Base-by-base conservation (phyloP, 2,329 filamentous ascomycete genomes). In the Aspergillus caelatus region DNA sequence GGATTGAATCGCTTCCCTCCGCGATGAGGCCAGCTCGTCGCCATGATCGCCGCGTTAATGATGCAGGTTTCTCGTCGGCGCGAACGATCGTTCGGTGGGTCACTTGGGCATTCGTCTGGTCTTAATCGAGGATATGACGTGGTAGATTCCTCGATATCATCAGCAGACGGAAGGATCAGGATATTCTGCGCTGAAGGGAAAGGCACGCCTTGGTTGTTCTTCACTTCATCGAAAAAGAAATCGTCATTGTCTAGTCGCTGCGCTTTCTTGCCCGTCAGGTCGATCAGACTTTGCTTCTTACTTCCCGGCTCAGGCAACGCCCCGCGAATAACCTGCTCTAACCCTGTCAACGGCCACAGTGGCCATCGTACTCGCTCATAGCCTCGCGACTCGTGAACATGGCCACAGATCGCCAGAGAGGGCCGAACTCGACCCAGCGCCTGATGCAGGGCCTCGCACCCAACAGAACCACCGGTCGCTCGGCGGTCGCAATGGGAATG, bases 1-100 rank as follows among this genome's bases (percentile, higher is more conserved):
- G 93, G 91, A 77, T 94, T 88, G 77, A 91, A 88, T 65, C 78
- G 83, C 75, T 89, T 91, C 19, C 87, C 87, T 1, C 78, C 81
- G 36, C 62, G 71, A 66, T 90, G 88, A 57, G 89, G 89, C 78
- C 87, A 89, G 65, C 85, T 88, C 26, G 83, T 88, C 50, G 87
- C 88, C 83, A 91, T 85, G 65, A 94, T 88, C 23, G 92, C 88
- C 32, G 91, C 91, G 78, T 96, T 96, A 69, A 95, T 85, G 59
- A 96, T 80, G 73, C 89, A 94, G 1, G 91, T 95, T 79, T 94
- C 90, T 64, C 74, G 80, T 69, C 86, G 82, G 53, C 82, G 61
- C 39, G 60, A 54, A 65, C 55, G 65, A 61, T 57, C 39, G 30
- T 62, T 53, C 30, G 54, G 23, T 19, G 53, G 54, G 41, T 60